These are phyloP conservation scores for Aspergillus japonicus DNA, from an alignment of 2,329 filamentous ascomycete species.

Conservation along the genomic window DNA sequence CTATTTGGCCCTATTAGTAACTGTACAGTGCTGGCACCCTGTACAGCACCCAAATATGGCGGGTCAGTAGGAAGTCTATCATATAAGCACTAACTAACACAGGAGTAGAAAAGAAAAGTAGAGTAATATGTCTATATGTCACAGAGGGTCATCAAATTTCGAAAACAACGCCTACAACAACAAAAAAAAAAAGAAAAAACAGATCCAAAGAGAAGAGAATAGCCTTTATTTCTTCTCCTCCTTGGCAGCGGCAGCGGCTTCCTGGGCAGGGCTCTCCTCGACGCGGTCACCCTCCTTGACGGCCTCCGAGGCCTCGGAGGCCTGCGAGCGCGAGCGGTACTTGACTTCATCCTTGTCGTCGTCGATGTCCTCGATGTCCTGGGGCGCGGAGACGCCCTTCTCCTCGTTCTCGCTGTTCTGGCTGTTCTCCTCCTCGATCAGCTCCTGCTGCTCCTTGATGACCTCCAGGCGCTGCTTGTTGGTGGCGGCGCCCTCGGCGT, in stretches of 20 bases:
- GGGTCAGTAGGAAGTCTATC: conserved; percentile 8
- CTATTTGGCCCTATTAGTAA: no score
- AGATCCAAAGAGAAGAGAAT: not conserved
- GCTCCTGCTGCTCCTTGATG: conserved; percentile 94
- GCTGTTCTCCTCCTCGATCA: conserved; percentile 95
- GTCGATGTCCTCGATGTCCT: conserved; percentile 89
- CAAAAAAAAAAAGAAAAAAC: not conserved
- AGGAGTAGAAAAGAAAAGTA: conserved; percentile 16
- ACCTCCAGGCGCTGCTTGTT: conserved; percentile 99
- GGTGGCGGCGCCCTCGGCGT: conserved; percentile 91
- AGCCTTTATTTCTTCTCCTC: conserved; percentile 28
- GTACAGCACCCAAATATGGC: no score
- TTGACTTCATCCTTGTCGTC: conserved; percentile 66
- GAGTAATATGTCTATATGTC: conserved; percentile 10
- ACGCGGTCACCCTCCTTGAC: conserved; percentile 40
- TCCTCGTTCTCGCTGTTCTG: conserved; percentile 80
- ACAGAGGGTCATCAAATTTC: conserved; percentile 1
- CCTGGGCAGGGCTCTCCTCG: conserved; percentile 25
- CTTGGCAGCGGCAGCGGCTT: conserved; percentile 6
- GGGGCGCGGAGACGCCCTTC: conserved; percentile 70
- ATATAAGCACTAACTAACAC: conserved; percentile 22
- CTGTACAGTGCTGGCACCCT: no score
- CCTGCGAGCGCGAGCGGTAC: conserved; percentile 42
- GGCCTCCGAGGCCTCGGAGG: conserved; percentile 45
- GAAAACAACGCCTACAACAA: conserved; percentile 7